Evolutionary conservation across 371 early-diverging fungal species (phyloP).

Genomic region (Mycotypha africana): DNA sequence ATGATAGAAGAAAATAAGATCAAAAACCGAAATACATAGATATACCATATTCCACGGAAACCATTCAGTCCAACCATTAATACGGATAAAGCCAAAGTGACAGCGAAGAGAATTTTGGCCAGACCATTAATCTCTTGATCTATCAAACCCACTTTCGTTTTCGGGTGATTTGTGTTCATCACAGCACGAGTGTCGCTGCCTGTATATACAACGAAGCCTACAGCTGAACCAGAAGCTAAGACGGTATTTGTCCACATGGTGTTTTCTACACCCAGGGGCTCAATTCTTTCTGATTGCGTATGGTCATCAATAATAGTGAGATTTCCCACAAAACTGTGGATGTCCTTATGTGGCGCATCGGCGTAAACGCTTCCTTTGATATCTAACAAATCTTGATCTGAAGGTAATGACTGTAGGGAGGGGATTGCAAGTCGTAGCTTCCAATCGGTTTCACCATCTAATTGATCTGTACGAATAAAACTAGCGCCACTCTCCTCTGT

Average conservation of each 20-base stretch:
- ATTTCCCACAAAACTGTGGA: conserved; percentile 92
- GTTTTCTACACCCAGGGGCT: conserved; percentile 88
- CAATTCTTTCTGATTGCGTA: conserved; percentile 47
- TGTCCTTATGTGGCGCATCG: conserved; percentile 96
- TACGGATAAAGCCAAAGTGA: conserved; percentile 78
- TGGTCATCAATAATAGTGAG: conserved; percentile 51
- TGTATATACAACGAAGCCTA: conserved; percentile 96
- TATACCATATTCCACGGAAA: conserved; percentile 85
- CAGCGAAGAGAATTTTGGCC: conserved; percentile 86
- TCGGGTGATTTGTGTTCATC: conserved; percentile 96
- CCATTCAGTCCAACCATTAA: conserved; percentile 91
- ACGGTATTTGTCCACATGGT: conserved; percentile 99
- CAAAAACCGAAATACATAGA: conserved; percentile 91
- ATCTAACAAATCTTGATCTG: conserved; percentile 53
- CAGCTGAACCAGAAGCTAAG: conserved; percentile 88
- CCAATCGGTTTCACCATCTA: conserved; percentile 99
- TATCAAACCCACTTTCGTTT: conserved; percentile 93
- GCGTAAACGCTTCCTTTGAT: conserved; percentile 66
- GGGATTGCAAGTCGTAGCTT: conserved; percentile 90
- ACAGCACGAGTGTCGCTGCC: conserved; percentile 97
- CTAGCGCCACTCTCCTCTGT: conserved; percentile 85
- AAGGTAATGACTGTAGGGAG: conserved; percentile 65
- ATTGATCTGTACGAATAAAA: conserved; percentile 98
- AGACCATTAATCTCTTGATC: conserved; percentile 94
- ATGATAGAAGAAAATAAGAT: conserved; percentile 98